These are phyloP conservation scores for Trichoderma atrobrunneum DNA, from an alignment of 2,329 filamentous ascomycete genomes.

Conservation along the genomic window DNA sequence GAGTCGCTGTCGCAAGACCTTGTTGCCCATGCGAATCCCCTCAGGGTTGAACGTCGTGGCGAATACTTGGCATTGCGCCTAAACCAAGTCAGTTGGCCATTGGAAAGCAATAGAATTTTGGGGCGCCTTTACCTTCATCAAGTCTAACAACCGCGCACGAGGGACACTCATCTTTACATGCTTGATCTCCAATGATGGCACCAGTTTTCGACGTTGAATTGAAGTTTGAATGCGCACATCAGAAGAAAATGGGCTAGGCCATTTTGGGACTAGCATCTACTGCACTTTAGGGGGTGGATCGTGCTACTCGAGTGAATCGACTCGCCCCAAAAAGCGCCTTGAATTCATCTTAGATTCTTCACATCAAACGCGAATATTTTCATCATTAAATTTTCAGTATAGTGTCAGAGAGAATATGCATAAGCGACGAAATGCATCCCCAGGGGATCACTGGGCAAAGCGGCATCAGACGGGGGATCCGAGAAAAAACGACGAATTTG, in stretches of 20 bases:
- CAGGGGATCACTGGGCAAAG: constrained; percentile 14
- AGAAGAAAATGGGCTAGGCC: neutral
- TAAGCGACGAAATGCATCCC: constrained; percentile 32
- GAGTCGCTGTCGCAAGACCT: constrained; percentile 83
- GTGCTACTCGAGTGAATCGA: neutral
- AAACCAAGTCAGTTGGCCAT: constrained; percentile 26
- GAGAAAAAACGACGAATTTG: neutral
- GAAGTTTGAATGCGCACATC: constrained; percentile 22
- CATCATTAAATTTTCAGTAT: neutral
- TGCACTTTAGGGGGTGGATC: neutral
- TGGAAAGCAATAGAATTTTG: neutral
- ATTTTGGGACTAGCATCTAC: neutral
- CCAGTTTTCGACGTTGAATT: constrained; percentile 30
- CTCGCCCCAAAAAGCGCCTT: neutral
- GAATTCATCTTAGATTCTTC: neutral
- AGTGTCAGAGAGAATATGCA: constrained; percentile 31
- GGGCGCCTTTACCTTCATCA: constrained; percentile 66
- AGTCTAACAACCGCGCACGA: constrained; percentile 62
- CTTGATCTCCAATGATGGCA: constrained; percentile 25
- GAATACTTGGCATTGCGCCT: constrained; percentile 93
- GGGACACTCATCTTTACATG: constrained; percentile 58
- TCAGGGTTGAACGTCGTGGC: constrained; percentile 87
- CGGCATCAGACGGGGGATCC: neutral
- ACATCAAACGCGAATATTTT: neutral
- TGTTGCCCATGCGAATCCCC: constrained; percentile 79